Evolutionary conservation across 371 early-diverging fungal genomes (phyloP).

Genomic region (Mucor indicus): DNA sequence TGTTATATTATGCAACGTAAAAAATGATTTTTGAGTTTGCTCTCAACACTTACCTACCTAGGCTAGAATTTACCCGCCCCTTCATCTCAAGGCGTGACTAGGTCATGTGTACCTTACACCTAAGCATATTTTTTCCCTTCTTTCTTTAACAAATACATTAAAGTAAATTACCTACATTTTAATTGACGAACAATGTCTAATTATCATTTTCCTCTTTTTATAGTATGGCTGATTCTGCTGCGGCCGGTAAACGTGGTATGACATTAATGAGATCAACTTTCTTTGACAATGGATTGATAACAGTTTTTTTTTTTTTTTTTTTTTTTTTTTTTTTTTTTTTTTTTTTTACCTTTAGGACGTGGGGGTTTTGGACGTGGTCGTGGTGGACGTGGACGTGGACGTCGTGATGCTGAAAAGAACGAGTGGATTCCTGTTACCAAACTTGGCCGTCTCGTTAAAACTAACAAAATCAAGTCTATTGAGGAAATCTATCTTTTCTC

Average conservation of each 20-base stretch:
- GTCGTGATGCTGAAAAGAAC: constrained; percentile 87
- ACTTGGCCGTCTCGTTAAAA: constrained; percentile 96
- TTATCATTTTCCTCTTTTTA: neutral
- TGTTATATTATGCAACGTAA: too few species aligned
- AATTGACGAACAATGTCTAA: neutral
- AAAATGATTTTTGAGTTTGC: too few species aligned
- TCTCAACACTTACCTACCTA: too few species aligned
- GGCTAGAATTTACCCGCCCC: too few species aligned
- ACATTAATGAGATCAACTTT: neutral
- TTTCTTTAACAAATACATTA: constrained; percentile 23
- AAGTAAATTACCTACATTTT: constrained; percentile 23
- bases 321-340: neutral
- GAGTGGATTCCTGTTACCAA: constrained; percentile 66
- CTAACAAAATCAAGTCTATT: constrained; percentile 88
- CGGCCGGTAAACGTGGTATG: constrained; percentile 73
- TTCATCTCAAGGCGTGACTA: too few species aligned
- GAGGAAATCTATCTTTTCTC: constrained; percentile 98
- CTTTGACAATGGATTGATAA: neutral
- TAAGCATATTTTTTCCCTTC: constrained; percentile 10
- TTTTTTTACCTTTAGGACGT: constrained; percentile 42
- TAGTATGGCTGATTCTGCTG: constrained; percentile 74
- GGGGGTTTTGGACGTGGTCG: constrained; percentile 79
- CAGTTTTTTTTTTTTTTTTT: neutral
- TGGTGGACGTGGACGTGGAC: constrained; percentile 63
- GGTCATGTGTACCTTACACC: too few species aligned